phyloP scores from a whole-genome alignment of 1,284 basidiomycete species.

The Apiotrichum domesticum region DNA sequence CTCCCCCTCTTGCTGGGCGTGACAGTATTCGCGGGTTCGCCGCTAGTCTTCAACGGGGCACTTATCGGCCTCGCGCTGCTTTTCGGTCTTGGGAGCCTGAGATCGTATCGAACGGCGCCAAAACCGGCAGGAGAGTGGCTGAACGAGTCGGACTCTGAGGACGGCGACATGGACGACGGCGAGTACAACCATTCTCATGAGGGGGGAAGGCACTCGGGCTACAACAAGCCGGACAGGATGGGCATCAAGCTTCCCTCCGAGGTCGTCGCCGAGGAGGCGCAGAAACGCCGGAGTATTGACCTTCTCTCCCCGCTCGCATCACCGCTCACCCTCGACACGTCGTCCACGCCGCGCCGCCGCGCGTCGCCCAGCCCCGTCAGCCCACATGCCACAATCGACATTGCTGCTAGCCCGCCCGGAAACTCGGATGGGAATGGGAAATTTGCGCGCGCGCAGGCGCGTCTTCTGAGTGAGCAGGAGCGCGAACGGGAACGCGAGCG shows the following conservation, averaged over 20 bases:
- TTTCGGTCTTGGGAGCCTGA: neutral
- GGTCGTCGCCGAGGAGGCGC: constrained; percentile 9
- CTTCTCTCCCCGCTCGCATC: neutral
- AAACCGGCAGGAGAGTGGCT: constrained; percentile 37
- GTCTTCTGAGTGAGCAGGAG: neutral
- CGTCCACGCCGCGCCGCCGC: neutral
- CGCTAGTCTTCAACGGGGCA: constrained; percentile 54
- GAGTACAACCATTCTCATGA: constrained; percentile 24
- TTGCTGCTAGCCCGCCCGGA: neutral
- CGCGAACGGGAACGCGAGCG: neutral
- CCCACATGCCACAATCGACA: constrained; percentile 2
- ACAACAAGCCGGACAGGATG: constrained; percentile 28
- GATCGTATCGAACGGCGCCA: neutral
- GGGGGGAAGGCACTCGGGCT: constrained; percentile 15
- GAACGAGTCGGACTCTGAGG: constrained; percentile 25
- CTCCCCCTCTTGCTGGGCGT: constrained; percentile 72
- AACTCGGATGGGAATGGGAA: neutral
- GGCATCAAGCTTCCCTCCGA: constrained; percentile 12
- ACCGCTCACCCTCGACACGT: neutral
- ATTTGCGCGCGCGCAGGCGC: neutral
- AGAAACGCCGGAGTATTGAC: neutral
- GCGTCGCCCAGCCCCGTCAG: neutral
- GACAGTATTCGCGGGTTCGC: constrained; percentile 61
- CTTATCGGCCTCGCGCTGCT: constrained; percentile 35
- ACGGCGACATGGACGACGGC: constrained; percentile 37